Evolutionary conservation across 495 filamentous ascomycete genomes (phyloP), one percentile per base, ranked within the genome.

Genomic region (Podospora pseudocomata): DNA sequence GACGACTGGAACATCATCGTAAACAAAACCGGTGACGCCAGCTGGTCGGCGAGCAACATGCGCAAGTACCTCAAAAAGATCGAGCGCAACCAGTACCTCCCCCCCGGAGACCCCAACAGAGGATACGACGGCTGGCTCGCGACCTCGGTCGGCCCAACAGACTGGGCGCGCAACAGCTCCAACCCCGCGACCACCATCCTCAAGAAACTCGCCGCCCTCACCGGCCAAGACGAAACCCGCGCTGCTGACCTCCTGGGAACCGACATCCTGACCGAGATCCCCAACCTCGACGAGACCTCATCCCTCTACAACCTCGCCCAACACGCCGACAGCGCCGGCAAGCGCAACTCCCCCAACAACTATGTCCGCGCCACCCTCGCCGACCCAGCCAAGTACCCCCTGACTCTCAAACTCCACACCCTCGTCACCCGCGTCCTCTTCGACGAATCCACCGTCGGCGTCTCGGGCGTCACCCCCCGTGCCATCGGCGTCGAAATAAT

Each of bases 341-440:
- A 81, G 68, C 80, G 82, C 32, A 74, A 70, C 57, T 77, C 77
- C 58, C 75, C 80, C 28, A 80, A 81, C 66, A 80, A 81, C 64
- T 80, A 80, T 70, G 67, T 85, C 56, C 76, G 79, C 28, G 75
- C 80, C 3, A 83, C 82, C 1, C 65, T 83, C 11, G 80, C 80
- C 66, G 82, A 82, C 65, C 75, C 79, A 6, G 77, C 75, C 54
- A 79, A 82, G 49, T 82, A 77, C 56, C 79, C 80, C 9, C 65
- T 85, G 23, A 83, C 81, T 0, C 67, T 85, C n/a, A 72, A 80
- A 68, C 79, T 83, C 11, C 76, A 82, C 69, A 79, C 79, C 11
- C 75, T 85, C 49, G 83, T 80, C 2, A 85, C 83, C 39, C 77
- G 74, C 20, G 77, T 85, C 0, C 64, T 84, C n/a, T 82, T 85